Conservation (phyloP, 805 yeast genomes). For the Spencermartinsiella europaea region DNA sequence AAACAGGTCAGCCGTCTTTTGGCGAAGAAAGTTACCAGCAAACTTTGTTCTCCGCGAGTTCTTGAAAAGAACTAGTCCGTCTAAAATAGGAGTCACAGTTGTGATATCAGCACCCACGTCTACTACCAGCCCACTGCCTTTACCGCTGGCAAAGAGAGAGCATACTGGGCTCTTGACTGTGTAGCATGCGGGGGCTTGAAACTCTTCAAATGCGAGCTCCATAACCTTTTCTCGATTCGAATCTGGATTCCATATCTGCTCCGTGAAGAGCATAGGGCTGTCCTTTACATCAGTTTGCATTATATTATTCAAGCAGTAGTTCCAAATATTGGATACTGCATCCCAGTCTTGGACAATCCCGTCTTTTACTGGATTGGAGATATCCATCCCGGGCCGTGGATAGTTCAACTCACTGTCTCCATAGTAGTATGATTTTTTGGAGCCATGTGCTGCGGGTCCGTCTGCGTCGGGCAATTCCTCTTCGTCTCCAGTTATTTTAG, state of each 20-base stretch:
- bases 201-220: conserved; percentile 64
- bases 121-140: conserved; percentile 55
- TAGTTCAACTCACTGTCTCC: conserved; percentile 18
- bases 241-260: conserved; percentile 77
- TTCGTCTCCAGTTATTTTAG: conserved; percentile 2
- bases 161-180: conserved; percentile 81
- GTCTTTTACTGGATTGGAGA: conserved; percentile 19
- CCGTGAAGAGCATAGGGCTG: conserved; percentile 77
- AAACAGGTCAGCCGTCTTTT: conserved; percentile 45
- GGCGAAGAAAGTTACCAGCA: conserved; percentile 64
- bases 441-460: conserved; percentile 5
- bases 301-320: conserved; percentile 47
- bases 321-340: conserved; percentile 69
- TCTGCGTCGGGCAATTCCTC: conserved; percentile 11
- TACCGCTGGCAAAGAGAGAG: conserved; percentile 79
- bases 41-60: conserved; percentile 60
- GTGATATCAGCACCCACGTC: conserved; percentile 71
- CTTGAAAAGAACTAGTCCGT: conserved; percentile 34
- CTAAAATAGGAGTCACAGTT: conserved; percentile 44
- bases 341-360: conserved; percentile 65
- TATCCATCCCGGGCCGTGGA: conserved; percentile 19
- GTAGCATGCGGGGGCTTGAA: conserved; percentile 75
- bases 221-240: conserved; percentile 63
- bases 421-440: conserved; percentile 14
- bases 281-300: conserved; percentile 52